A percentile compares a stretch with the other conserved stretches of the same genome.
phyloP scores from a whole-genome alignment of 2,329 filamentous ascomycete genomes.

The Metarhizium brunneum region DNA sequence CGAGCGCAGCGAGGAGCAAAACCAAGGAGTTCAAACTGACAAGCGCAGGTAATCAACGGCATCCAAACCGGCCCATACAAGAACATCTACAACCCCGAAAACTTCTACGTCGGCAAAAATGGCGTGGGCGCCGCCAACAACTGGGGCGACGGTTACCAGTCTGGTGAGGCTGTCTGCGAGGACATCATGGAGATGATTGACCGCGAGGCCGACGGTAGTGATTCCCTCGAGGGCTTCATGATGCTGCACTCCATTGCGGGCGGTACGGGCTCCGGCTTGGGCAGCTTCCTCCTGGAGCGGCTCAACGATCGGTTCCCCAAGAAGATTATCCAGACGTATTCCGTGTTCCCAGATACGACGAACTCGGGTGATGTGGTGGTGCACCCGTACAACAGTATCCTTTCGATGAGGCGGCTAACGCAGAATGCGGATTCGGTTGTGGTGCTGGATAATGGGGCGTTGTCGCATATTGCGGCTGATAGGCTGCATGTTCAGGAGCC shows the following conservation, averaged over 20 bases:
- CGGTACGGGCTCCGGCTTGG: constrained; percentile 90
- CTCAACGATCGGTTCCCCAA: constrained; percentile 97
- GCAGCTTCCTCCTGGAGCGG: constrained; percentile 87
- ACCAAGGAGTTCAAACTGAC: background rate
- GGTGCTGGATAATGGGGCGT: constrained; percentile 89
- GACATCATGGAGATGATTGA: constrained; percentile 99
- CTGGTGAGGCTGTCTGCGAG: constrained; percentile 83
- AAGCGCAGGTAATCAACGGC: constrained; percentile 64
- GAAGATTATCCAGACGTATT: constrained; percentile 98
- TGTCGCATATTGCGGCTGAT: constrained; percentile 90
- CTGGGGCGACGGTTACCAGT: constrained; percentile 94
- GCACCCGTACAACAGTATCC: constrained; percentile 93
- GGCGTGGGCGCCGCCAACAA: constrained; percentile 94
- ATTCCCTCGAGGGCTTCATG: constrained; percentile 98
- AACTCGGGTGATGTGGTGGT: constrained; percentile 86
- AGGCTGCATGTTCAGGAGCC: constrained; percentile 90
- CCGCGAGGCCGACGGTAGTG: constrained; percentile 93
- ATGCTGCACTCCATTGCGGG: constrained; percentile 96
- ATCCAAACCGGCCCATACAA: constrained; percentile 93
- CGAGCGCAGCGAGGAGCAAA: background rate
- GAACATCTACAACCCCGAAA: constrained; percentile 99
- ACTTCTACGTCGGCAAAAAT: constrained; percentile 94
- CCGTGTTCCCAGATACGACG: constrained; percentile 91
- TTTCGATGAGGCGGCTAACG: constrained; percentile 82
- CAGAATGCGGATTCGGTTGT: constrained; percentile 98